These are phyloP conservation scores for Salix brachista DNA, from an alignment of 345 rosid genomes.

Conservation along the genomic window DNA sequence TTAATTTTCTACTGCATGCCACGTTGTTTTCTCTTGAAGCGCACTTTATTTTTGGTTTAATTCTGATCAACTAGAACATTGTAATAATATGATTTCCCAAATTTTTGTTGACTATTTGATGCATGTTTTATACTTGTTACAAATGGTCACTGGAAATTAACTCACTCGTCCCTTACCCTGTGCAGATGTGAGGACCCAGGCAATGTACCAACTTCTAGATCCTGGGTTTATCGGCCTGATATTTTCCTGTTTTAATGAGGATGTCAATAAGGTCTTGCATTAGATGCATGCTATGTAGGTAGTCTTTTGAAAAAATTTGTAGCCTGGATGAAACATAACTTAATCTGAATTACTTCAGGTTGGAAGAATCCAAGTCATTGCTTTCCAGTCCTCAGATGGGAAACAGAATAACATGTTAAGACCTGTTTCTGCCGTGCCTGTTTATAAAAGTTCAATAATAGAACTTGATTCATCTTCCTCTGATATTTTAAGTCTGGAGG, in stretches of 20 bases:
- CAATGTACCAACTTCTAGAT: constrained; percentile 96
- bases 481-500: constrained; percentile 41
- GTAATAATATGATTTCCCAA: neutral
- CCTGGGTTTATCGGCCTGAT: constrained; percentile 93
- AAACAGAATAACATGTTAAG: constrained; percentile 49
- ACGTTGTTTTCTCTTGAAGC: no score
- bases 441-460: constrained; percentile 51
- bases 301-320: constrained; percentile 7
- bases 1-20: no score
- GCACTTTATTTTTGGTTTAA: no score
- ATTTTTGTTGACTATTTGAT: neutral
- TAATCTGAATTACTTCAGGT: constrained; percentile 45
- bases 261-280: constrained; percentile 63
- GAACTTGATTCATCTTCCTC: constrained; percentile 78
- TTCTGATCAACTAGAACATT: neutral
- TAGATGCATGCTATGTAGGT: constrained; percentile 3
- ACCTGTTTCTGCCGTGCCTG: constrained; percentile 46
- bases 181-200: constrained; percentile 97
- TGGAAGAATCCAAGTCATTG: constrained; percentile 95
- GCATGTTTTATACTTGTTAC: neutral
- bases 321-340: constrained; percentile 9
- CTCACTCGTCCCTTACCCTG: constrained; percentile 11
- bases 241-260: constrained; percentile 94
- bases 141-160: constrained; percentile 13
- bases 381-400: constrained; percentile 95